Evolutionary conservation across 2,329 filamentous ascomycete species (phyloP).

Genomic region (Clarireedia hainanense): DNA sequence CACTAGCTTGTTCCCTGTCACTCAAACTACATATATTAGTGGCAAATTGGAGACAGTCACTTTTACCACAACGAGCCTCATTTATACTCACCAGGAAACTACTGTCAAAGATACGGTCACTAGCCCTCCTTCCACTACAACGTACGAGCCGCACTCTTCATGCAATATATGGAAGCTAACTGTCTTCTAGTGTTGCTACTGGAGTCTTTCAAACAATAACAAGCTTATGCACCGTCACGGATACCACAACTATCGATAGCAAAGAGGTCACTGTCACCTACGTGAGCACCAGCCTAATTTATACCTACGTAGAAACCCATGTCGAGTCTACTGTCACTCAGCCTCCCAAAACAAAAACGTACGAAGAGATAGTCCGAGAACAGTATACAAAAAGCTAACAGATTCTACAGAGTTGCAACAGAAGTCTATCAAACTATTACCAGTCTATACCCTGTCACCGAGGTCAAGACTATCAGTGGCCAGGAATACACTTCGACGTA

Average conservation of each 20-base stretch:
- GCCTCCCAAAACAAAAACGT: slow-evolving; percentile 9
- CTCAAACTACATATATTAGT: slow-evolving; percentile 9
- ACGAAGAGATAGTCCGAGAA: background rate
- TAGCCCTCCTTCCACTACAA: background rate
- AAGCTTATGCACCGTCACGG: slow-evolving; percentile 38
- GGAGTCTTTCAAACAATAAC: slow-evolving; percentile 29
- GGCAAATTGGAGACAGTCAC: slow-evolving; percentile 1
- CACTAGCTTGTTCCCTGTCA: slow-evolving; percentile 29
- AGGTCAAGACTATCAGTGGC: slow-evolving; percentile 38
- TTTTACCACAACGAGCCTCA: slow-evolving; percentile 1
- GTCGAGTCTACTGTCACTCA: slow-evolving; percentile 4
- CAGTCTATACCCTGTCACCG: slow-evolving; percentile 38
- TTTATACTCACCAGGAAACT: background rate
- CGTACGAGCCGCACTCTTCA: background rate
- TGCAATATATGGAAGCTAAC: background rate
- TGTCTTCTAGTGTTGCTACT: background rate
- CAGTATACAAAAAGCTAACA: background rate
- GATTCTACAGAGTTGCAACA: background rate
- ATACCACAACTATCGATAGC: slow-evolving; percentile 38
- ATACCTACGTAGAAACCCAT: slow-evolving; percentile 12
- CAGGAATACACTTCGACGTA: slow-evolving; percentile 29
- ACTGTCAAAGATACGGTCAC: background rate
- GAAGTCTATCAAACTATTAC: slow-evolving; percentile 30
- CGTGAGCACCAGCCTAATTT: slow-evolving; percentile 19
- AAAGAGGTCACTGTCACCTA: slow-evolving; percentile 29